Conservation (phyloP, 1,284 basidiomycete genomes). For the Salmacisia buchloeana region DNA sequence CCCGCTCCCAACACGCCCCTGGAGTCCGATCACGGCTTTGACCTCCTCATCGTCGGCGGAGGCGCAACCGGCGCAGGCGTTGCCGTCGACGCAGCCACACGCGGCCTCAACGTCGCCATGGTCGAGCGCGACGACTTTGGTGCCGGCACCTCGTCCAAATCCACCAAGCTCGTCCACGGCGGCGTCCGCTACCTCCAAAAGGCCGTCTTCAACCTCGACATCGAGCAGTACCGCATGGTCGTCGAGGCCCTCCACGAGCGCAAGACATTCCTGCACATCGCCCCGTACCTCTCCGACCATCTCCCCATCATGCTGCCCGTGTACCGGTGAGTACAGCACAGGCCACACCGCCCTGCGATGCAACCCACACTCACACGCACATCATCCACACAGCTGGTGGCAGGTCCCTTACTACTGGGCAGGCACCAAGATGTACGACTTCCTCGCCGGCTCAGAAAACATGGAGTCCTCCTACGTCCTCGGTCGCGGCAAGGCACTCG, state of each 20-base stretch:
- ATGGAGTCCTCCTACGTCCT: conserved; percentile 94
- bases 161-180: conserved; percentile 94
- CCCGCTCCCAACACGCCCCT: conserved; percentile 2
- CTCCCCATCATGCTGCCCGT: conserved; percentile 90
- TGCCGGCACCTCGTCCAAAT: conserved; percentile 86
- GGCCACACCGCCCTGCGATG: neutral
- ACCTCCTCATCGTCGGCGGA: conserved; percentile 78
- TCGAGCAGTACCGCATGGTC: conserved; percentile 80
- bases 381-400: conserved; percentile 61
- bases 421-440: conserved; percentile 93
- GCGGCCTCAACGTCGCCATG: conserved; percentile 85
- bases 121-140: conserved; percentile 91
- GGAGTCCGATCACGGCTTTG: conserved; percentile 45
- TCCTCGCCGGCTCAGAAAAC: conserved; percentile 91
- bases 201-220: conserved; percentile 90
- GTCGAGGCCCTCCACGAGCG: conserved; percentile 88
- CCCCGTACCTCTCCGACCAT: conserved; percentile 85
- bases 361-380: neutral
- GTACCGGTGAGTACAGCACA: conserved; percentile 63
- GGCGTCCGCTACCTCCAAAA: conserved; percentile 96
- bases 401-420: conserved; percentile 93
- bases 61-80: conserved; percentile 93
- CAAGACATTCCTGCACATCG: conserved; percentile 86
- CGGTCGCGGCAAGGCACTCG: conserved; percentile 77
- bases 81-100: conserved; percentile 84